Conservation (phyloP, 768 basidiomycete genomes). For the Dioszegia aurantiaca region DNA sequence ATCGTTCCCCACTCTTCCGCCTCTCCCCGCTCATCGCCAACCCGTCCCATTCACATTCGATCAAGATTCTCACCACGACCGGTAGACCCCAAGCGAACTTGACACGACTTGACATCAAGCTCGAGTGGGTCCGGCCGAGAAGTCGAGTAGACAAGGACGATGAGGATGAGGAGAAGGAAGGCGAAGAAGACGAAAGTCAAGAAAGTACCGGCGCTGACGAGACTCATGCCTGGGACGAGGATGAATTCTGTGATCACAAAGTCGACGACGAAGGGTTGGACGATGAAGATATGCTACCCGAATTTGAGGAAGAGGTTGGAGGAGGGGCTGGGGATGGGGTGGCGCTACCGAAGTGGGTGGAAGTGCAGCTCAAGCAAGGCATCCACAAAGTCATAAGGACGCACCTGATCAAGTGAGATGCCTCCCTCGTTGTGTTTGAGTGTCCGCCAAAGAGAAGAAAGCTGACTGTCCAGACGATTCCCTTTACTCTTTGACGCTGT, state of each 20-base stretch:
- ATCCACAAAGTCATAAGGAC: constrained; percentile 18
- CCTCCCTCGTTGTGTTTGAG: background rate
- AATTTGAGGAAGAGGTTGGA: constrained; percentile 4
- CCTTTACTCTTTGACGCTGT: constrained; percentile 37
- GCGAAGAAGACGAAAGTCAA: background rate
- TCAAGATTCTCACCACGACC: constrained; percentile 16
- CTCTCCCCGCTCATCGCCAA: constrained; percentile 15
- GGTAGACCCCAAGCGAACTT: constrained; percentile 21
- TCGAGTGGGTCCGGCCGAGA: constrained; percentile 12
- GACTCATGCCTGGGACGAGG: background rate
- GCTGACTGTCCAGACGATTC: constrained; percentile 31
- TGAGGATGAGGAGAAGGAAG: background rate
- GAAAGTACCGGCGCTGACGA: background rate
- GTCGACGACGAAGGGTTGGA: constrained; percentile 1
- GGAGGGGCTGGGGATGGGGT: background rate
- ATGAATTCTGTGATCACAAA: constrained; percentile 6
- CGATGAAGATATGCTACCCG: constrained; percentile 2
- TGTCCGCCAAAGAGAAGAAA: background rate
- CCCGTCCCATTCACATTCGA: constrained; percentile 11
- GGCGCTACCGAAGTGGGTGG: constrained; percentile 16
- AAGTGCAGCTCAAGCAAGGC: constrained; percentile 13
- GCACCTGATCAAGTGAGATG: constrained; percentile 22
- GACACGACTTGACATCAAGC: constrained; percentile 11
- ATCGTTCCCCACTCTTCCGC: background rate
- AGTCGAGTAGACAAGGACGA: background rate